Base-by-base conservation (phyloP, 2,329 filamentous ascomycete genomes). In the Shiraia sp. region DNA sequence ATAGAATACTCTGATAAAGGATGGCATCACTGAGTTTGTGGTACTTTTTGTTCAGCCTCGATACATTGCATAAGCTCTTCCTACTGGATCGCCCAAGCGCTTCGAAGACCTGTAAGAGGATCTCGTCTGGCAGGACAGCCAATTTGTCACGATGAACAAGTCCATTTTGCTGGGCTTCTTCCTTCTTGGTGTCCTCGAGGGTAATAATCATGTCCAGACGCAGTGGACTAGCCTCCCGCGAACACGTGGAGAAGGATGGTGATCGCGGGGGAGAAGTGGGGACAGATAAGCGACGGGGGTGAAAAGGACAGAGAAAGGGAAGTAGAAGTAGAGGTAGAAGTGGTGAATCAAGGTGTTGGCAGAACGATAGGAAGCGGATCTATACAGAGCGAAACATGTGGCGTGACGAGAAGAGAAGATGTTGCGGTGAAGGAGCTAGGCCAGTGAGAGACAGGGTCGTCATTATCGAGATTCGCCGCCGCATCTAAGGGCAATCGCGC, bases 81-180 rank as follows among this genome's bases (percentile, higher is more conserved):
- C 59, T 61, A 6, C 59, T 58, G 10, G 50, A 39, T 23, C 46
- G 46, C 7, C 56, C 59, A 30, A 65, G 45, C 4, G 44, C 38
- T 43, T 63, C 62, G 33, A 65, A 61, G 31, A 65, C 52, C 19
- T 60, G 60, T 14, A 64, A 48, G n/a, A 65, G 40, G n/a, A 65
- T 42, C 37, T 62, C 62, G 38, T 65, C 62, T 8, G 62, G 61
- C 16, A 65, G 43, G 4, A 40, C 42, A 17, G 50, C 54, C 22
- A 61, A 32, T 15, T 33, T 49, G 27, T 61, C 57, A 29, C 36
- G 13, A 8, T 15, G 22, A 22, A 29, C 25, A 24, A 10, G 28
- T 28, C 19, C 19, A 22, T 22, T 22, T 22, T 8, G 19, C 19
- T 22, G 19, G 23, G 24, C 22, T 6, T 24, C 13, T n/a, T 26